Percentiles rank a stretch among this genome's conserved stretches.
These are phyloP conservation scores for Oryza coarctata DNA, from an alignment of 176 grass and related monocot species.

Conservation along the genomic window DNA sequence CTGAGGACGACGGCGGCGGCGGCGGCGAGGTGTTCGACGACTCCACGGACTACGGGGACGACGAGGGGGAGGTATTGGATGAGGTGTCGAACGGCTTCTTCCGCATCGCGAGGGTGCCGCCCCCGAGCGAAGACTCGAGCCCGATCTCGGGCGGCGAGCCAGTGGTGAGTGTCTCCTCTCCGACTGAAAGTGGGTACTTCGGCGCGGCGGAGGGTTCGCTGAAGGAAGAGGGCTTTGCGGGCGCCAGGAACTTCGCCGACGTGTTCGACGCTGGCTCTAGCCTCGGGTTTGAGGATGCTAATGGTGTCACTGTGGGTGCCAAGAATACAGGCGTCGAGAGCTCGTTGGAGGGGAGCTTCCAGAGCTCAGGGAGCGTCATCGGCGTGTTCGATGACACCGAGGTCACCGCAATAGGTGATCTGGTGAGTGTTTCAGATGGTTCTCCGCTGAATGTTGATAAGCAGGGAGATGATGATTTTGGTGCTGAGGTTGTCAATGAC, in stretches of 20 bases:
- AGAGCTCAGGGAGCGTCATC: slow-evolving; percentile 15
- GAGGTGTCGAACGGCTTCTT: slow-evolving; percentile 51
- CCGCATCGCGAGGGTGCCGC: slow-evolving; percentile 42
- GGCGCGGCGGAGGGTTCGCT: neutral
- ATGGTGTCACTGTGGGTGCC: neutral
- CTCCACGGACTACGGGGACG: slow-evolving; percentile 31
- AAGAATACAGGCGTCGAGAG: neutral
- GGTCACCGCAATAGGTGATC: neutral
- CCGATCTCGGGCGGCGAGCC: neutral
- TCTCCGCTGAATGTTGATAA: neutral
- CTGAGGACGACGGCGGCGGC: slow-evolving; percentile 24
- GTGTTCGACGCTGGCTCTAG: neutral
- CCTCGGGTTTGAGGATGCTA: neutral
- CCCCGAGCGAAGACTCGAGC: neutral
- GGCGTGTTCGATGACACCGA: slow-evolving; percentile 11
- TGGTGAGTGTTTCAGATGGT: neutral
- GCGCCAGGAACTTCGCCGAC: neutral
- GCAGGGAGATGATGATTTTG: neutral
- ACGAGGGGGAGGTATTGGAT: slow-evolving; percentile 9
- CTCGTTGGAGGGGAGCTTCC: slow-evolving; percentile 34
- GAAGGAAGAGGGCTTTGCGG: slow-evolving; percentile 11
- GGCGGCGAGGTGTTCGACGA: slow-evolving; percentile 28
- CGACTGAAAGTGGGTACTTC: slow-evolving; percentile 3
- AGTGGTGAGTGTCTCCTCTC: neutral
- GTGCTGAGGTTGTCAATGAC: neutral